Base-by-base conservation (phyloP, 345 rosid genomes). In the Cardamine chenopodiifolia region DNA sequence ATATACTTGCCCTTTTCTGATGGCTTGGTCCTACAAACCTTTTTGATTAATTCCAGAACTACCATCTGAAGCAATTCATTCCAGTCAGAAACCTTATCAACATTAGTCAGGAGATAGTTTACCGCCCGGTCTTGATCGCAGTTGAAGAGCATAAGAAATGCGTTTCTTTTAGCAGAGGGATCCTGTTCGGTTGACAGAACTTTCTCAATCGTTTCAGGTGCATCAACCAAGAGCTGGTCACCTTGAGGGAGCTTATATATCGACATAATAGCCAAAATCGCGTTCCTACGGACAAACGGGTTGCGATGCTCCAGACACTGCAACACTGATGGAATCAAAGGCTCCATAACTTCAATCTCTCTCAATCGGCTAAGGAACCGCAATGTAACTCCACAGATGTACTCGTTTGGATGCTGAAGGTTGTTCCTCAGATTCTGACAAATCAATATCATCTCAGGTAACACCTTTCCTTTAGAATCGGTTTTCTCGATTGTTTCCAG, bases 381-480 rank as follows among this genome's bases (percentile, higher is more conserved):
- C 74, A 90, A 75, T 12, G 91, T 90, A 37, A 88, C 92, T 48
- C 98, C 98, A 64, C 97, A 93, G 48, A 94, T 89, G 73, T 94
- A 91, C 82, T 91, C 98, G 66, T 94, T 94, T 1, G 97, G 95
- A 73, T 89, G 96, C 84, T 94, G 97, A 79, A 94, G 98, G 82
- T 94, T 89, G 87, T 94, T 94, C 82, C 91, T 81, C 73, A 94
- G 80, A 70, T 90, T 90, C 79, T 94, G 97, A 84, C 97, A 94
- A 47, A 94, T 90, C 78, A 94, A 78, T 60, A 94, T 94, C 98
- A 94, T 94, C 81, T 94, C 97, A 31, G 98, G 97, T 22, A 94
- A 72, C 68, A 89, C 89, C 73, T 80, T 85, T 10, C 98, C 97
- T 64, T 77, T 86, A 32, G 89, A 17, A 84, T 91, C 97, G 17